Evolutionary conservation across 768 basidiomycete species (phyloP).

Genomic region (Royoungia palumana): DNA sequence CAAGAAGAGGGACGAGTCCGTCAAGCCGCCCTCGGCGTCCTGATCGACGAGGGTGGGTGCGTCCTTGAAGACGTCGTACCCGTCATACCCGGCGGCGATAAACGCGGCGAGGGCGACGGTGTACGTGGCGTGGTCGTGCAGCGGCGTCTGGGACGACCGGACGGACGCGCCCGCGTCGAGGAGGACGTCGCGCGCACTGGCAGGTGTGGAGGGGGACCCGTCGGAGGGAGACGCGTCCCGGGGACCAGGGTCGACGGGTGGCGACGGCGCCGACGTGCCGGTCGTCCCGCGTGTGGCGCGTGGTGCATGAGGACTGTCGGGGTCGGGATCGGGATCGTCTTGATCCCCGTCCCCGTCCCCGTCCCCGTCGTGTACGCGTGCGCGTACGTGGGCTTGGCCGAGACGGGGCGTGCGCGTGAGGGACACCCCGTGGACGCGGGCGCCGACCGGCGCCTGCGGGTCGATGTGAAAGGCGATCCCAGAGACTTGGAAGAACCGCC

Average conservation of each 20-base stretch:
- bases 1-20: slow-evolving; percentile 7
- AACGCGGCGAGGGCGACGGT: slow-evolving; percentile 9
- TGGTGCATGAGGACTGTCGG: too few species aligned
- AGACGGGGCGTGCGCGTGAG: background rate
- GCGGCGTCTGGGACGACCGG: background rate
- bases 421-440: slow-evolving; percentile 1
- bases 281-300: too few species aligned
- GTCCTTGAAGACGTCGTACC: slow-evolving; percentile 6
- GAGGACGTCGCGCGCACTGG: too few species aligned
- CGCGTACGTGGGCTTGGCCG: too few species aligned
- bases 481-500: slow-evolving; percentile 3
- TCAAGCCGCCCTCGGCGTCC: slow-evolving; percentile 1
- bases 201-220: too few species aligned
- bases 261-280: too few species aligned
- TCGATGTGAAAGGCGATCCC: slow-evolving; percentile 3
- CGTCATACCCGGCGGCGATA: slow-evolving; percentile 10
- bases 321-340: too few species aligned
- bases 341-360: too few species aligned
- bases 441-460: background rate
- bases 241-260: too few species aligned
- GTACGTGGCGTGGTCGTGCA: background rate
- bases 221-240: too few species aligned
- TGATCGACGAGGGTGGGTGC: background rate
- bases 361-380: too few species aligned
- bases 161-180: too few species aligned